Base-by-base conservation (phyloP, 2,329 filamentous ascomycete species). In the Incumbomyces delicatus region DNA sequence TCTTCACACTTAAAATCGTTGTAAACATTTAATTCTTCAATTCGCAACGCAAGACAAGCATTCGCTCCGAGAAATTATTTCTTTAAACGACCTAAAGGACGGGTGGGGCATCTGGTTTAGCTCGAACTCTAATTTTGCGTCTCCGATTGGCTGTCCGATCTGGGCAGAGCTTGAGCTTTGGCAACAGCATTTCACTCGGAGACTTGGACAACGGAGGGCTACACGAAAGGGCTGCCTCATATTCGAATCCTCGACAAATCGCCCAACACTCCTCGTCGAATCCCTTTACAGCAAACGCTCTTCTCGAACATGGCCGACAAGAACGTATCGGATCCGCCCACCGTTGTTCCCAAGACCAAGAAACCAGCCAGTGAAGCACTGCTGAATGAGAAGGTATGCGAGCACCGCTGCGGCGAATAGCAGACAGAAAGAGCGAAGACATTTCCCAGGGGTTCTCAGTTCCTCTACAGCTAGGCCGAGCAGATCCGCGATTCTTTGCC, bases 361-460 rank as follows among this genome's bases (percentile, higher is more conserved):
- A 77, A 78, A 69, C 90, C 92, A 55, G 85, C 95, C 72, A 96
- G 90, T 76, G 92, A 98, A 76, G 87, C 90, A 63, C 81, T 98
- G 62, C 80, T 98, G 64, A 96, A 96, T 71, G 92, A 98, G 74
- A 98, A 98, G 88, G 92, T 95, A 81, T 56, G 22, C 22, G 22
- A 27, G 22, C 31, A 35, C 33, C 13, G 12, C 33, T n/a, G 4
- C 11, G 33, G 13, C 33, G 5, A 35, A 16, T 20, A 11, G 44
- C 22, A 27, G 30, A 20, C 44, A 27, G 33, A 36, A 20, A 33
- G n/a, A 2, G 14, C 14, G 13, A 16, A 22, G 27, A 5, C 20
- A 3, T 16, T 17, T n/a, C n/a, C 29, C 3, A 30, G 13, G 10
- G 22, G 8, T 8, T 27, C 8, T 8, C 8, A 5, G 22, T 27